phyloP scores from a whole-genome alignment of 352 stramenopile species.

The Albugo candida region DNA sequence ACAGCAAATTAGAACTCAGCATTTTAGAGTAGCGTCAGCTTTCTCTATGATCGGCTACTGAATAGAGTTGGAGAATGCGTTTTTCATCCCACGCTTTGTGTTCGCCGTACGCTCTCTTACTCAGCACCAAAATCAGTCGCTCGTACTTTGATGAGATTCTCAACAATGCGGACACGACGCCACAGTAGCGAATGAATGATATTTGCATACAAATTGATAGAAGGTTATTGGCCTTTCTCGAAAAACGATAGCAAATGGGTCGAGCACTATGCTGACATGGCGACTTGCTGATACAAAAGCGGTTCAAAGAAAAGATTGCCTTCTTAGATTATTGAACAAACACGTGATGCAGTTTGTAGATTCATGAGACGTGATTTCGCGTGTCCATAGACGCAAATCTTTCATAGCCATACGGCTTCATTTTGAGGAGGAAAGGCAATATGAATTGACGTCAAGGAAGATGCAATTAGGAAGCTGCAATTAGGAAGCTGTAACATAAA shows the following conservation, averaged over 20 bases:
- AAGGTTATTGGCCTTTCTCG: constrained; percentile 51
- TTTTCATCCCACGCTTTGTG: no score
- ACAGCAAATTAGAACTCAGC: no score
- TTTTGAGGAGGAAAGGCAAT: constrained; percentile 71
- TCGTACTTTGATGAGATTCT: constrained; percentile 42
- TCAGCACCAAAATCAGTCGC: constrained; percentile 1
- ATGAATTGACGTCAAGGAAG: constrained; percentile 68
- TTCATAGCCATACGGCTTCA: constrained; percentile 85
- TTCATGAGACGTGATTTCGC: no score
- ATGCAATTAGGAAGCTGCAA: no score
- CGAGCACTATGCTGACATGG: constrained; percentile 8
- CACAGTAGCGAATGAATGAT: constrained; percentile 82
- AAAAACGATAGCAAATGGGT: constrained; percentile 61
- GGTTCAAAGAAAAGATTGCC: constrained; percentile 94
- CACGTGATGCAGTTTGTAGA: constrained; percentile 88
- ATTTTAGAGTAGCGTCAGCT: no score
- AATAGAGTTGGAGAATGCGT: no score
- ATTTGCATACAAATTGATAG: constrained; percentile 77
- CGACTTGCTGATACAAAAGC: constrained; percentile 79
- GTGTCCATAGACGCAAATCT: no score
- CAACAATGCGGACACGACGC: constrained; percentile 39
- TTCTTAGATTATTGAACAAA: constrained; percentile 99
- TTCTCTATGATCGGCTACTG: no score
- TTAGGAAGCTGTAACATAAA: constrained; percentile 97
- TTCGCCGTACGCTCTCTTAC: no score